These are phyloP conservation scores for Vicia villosa DNA, from an alignment of 306 rosid genomes.

Conservation along the genomic window DNA sequence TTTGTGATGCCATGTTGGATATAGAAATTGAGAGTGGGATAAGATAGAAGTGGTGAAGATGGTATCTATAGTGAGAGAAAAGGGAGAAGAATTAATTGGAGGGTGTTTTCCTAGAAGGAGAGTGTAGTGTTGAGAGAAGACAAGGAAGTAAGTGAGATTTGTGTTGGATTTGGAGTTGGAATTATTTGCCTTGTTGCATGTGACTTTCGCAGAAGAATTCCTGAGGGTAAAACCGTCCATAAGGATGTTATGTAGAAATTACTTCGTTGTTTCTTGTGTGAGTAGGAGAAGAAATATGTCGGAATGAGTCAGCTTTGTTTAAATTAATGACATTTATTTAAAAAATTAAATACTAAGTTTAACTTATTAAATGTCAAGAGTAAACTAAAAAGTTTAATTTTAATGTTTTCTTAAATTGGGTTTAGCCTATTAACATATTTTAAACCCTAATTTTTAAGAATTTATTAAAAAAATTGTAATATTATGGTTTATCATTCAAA, in stretches of 20 bases:
- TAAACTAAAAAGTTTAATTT: no score
- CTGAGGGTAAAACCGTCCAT: not conserved
- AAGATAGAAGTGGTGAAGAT: not conserved
- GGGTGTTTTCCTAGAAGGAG: not conserved
- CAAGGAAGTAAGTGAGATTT: not conserved
- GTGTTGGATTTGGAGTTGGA: conserved; percentile 2
- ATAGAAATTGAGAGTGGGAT: not conserved
- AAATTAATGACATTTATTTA: no score
- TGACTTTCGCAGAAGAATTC: not conserved
- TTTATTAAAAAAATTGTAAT: no score
- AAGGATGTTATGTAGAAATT: not conserved
- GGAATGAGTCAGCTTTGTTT: no score
- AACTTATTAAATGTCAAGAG: no score
- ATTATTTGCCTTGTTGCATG: not conserved
- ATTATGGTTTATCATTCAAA: no score
- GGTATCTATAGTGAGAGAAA: not conserved
- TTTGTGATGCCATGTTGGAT: conserved; percentile 45
- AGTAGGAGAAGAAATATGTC: no score
- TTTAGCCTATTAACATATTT: no score
- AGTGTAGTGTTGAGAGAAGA: conserved; percentile 6
- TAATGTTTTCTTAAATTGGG: no score
- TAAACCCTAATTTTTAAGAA: no score
- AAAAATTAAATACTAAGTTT: no score
- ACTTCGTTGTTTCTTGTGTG: not conserved
- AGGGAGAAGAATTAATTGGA: not conserved